Conservation (phyloP, 768 basidiomycete species). For the Phlebiopsis flavidoalba region DNA sequence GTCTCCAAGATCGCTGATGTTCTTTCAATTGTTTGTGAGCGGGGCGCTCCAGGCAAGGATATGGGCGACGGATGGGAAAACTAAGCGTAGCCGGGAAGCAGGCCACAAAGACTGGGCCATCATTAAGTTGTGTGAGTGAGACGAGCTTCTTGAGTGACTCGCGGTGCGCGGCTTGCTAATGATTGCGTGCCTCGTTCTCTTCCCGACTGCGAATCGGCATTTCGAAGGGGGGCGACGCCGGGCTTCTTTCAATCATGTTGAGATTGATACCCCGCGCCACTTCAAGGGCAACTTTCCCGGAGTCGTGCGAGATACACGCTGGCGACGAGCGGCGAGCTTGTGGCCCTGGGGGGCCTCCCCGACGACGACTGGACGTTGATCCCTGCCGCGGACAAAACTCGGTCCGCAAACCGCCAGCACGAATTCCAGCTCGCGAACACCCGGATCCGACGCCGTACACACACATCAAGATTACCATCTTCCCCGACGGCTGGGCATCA, state of each 20-base stretch:
- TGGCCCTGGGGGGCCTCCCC: constrained; percentile 23
- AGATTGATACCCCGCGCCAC: constrained; percentile 92
- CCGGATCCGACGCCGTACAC: constrained; percentile 52
- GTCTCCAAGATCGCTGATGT: not conserved
- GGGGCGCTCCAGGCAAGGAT: constrained; percentile 53
- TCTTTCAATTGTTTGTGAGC: not conserved
- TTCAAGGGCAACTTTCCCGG: constrained; percentile 97
- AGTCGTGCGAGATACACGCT: constrained; percentile 81
- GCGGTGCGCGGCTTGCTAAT: not conserved
- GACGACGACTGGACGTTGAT: constrained; percentile 67
- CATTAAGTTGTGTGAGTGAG: constrained; percentile 79
- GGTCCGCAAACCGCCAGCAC: constrained; percentile 89
- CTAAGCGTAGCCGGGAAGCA: constrained; percentile 73
- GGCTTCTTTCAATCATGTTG: constrained; percentile 68
- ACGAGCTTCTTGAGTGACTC: not conserved
- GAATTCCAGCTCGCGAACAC: constrained; percentile 78
- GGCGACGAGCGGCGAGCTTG: constrained; percentile 30
- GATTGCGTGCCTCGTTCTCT: constrained; percentile 2
- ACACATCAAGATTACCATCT: constrained; percentile 84
- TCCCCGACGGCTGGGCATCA: constrained; percentile 95
- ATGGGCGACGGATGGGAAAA: constrained; percentile 99
- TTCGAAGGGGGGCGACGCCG: constrained; percentile 64
- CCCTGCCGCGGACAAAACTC: constrained; percentile 70
- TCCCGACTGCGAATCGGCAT: constrained; percentile 3
- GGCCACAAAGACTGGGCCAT: constrained; percentile 92